These are phyloP conservation scores for Annulohypoxylon nitens DNA, from an alignment of 495 filamentous ascomycete species.

Conservation along the genomic window DNA sequence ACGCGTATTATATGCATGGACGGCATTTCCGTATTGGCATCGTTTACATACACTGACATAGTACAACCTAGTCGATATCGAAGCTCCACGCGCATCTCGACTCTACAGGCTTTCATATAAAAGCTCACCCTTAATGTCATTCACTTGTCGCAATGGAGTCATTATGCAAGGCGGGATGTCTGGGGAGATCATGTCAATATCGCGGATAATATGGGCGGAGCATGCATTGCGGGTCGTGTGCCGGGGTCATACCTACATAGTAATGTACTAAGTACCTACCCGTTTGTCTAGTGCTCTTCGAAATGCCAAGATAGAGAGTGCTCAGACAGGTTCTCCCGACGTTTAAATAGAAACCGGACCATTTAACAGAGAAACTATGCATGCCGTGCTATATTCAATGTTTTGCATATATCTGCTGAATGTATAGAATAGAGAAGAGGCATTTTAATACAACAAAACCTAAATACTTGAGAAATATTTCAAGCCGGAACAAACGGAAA, in stretches of 20 bases:
- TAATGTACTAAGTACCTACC: neutral
- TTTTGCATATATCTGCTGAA: neutral
- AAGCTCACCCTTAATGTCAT: constrained; percentile 27
- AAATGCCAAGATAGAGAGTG: constrained; percentile 41
- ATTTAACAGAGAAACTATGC: neutral
- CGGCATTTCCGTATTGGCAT: constrained; percentile 8
- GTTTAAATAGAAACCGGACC: constrained; percentile 17
- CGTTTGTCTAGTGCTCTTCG: constrained; percentile 27
- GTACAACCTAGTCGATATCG: neutral
- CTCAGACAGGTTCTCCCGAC: constrained; percentile 30
- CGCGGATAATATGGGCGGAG: constrained; percentile 37
- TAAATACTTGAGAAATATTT: constrained; percentile 4
- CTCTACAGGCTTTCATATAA: constrained; percentile 2
- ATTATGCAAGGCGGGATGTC: constrained; percentile 20
- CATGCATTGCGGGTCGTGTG: constrained; percentile 20
- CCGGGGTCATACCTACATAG: constrained; percentile 16
- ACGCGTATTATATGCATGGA: constrained; percentile 10
- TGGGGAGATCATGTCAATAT: constrained; percentile 44
- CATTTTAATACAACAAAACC: too few relatives aligned
- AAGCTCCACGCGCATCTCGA: constrained; percentile 7
- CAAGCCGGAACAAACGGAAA: constrained; percentile 7
- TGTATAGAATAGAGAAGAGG: neutral
- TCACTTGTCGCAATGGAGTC: constrained; percentile 24
- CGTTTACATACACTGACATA: neutral
- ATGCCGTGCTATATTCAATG: neutral